phyloP scores from a whole-genome alignment of 768 basidiomycete species.

The Myochromella boudieri region DNA sequence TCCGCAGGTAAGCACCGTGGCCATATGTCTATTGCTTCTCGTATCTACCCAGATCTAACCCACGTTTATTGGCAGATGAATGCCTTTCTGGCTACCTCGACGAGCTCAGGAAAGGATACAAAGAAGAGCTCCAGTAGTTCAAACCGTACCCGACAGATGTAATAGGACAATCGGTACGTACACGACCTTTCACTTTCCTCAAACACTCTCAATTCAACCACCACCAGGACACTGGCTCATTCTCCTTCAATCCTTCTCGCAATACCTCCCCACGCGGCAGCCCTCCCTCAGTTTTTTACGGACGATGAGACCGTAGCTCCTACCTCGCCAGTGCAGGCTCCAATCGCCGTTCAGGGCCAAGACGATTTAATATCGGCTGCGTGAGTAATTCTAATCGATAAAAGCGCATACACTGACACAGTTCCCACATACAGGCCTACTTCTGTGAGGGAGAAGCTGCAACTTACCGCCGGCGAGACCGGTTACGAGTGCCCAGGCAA shows the following conservation, averaged over 20 bases:
- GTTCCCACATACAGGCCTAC: too few species aligned
- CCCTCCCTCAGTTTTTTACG: conserved; percentile 49
- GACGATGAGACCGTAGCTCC: conserved; percentile 56
- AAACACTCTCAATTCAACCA: conserved; percentile 36
- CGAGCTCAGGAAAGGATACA: conserved; percentile 55
- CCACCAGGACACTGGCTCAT: too few species aligned
- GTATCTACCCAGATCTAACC: not conserved
- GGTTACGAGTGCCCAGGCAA: too few species aligned
- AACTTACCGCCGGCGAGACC: too few species aligned
- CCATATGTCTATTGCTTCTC: too few species aligned
- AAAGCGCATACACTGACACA: too few species aligned
- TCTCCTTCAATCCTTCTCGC: conserved; percentile 48
- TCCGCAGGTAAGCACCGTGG: conserved; percentile 28
- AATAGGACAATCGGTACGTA: conserved; percentile 41
- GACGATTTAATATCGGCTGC: too few species aligned
- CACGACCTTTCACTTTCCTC: too few species aligned
- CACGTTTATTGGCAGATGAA: conserved; percentile 20
- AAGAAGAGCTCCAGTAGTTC: conserved; percentile 56
- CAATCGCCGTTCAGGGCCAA: too few species aligned
- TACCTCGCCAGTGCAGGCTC: conserved; percentile 66
- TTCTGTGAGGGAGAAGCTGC: too few species aligned
- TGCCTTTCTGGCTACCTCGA: conserved; percentile 63
- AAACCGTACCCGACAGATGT: conserved; percentile 50
- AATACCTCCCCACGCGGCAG: conserved; percentile 59
- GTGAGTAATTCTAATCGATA: too few species aligned